A percentile compares a stretch with the other conserved stretches of the same genome.
phyloP scores from a whole-genome alignment of 495 filamentous ascomycete species.

The Beverwykella pulmonaria region DNA sequence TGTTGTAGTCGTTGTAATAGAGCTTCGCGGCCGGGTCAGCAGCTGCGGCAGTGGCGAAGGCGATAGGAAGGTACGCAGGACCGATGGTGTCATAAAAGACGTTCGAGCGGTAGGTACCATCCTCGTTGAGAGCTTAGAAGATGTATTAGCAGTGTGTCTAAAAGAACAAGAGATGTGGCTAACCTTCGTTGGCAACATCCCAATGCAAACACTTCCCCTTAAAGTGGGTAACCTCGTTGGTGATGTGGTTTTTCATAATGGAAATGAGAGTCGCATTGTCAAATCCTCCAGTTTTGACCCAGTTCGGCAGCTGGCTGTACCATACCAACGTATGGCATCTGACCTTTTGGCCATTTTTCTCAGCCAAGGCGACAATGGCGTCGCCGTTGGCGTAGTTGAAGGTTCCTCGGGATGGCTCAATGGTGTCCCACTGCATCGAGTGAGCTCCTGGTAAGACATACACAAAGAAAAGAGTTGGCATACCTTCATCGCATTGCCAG shows the following conservation, averaged over 20 bases:
- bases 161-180: neutral
- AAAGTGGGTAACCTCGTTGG: conserved; percentile 24
- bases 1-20: conserved; percentile 70
- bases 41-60: conserved; percentile 56
- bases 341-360: conserved; percentile 23
- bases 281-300: conserved; percentile 19
- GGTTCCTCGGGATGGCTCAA: conserved; percentile 17
- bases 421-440: conserved; percentile 23
- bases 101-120: conserved; percentile 51
- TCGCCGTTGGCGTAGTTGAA: conserved; percentile 23
- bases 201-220: conserved; percentile 30
- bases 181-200: conserved; percentile 36
- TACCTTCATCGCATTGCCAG: conserved; percentile 27
- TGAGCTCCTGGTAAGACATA: neutral
- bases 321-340: conserved; percentile 32
- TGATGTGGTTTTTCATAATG: conserved; percentile 33
- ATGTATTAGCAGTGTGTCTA: neutral
- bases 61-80: conserved; percentile 50
- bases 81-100: conserved; percentile 52
- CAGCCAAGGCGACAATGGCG: conserved; percentile 5
- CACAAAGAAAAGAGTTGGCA: neutral
- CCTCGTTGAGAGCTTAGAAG: conserved; percentile 45
- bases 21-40: conserved; percentile 63
- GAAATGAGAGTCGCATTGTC: conserved; percentile 28
- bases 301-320: conserved; percentile 27